Base-by-base conservation (phyloP, 768 basidiomycete genomes). In the Nevesoporus exiguus region DNA sequence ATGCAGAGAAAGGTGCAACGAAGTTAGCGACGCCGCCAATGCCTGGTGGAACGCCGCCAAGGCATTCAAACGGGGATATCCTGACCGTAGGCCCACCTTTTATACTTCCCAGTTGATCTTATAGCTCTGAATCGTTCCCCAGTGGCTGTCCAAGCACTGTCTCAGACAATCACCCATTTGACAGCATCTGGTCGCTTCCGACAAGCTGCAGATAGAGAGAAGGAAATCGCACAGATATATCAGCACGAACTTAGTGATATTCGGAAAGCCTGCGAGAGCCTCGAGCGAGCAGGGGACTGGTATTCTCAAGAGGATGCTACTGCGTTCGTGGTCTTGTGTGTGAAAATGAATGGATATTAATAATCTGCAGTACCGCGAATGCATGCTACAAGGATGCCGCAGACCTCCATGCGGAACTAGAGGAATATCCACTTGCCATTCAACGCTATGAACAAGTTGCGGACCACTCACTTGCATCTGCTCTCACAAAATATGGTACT, bases 21-120 rank as follows among this genome's bases (percentile, higher is more conserved):
- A 98, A 73, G 72, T 69, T 44, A 93, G 93, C 60, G 97, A 98
- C 61, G 95, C 96, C n/a, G 90, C 94, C 21, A 96, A 95, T 67
- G 95, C 95, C 9, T 98, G 89, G 88, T 98, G 96, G 91, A 97
- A 96, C 68, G 95, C 97, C 13, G 86, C 92, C 31, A 98, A 98
- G 74, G 85, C 89, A 11, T 99, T 90, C 78, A 99, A 98, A 77
- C 81, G 89, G 72, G 88, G 85, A 24, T 84, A 80, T 69, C 94
- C 80, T 30, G 88, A 93, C 61, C 76, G 96, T 97, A 68, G 68
- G 86, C 72, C 11, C n/a, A 25, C 24, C 49, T n/a, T 36, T 31
- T 49, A 22, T 48, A 31, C n/a, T 19, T 33, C 33, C 29, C 15
- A 14, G 9, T 24, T 50, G 14, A 25, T 41, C 40, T n/a, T 22